These are phyloP conservation scores for Malus hybrid DNA, from an alignment of 331 rosid species.

Conservation along the genomic window DNA sequence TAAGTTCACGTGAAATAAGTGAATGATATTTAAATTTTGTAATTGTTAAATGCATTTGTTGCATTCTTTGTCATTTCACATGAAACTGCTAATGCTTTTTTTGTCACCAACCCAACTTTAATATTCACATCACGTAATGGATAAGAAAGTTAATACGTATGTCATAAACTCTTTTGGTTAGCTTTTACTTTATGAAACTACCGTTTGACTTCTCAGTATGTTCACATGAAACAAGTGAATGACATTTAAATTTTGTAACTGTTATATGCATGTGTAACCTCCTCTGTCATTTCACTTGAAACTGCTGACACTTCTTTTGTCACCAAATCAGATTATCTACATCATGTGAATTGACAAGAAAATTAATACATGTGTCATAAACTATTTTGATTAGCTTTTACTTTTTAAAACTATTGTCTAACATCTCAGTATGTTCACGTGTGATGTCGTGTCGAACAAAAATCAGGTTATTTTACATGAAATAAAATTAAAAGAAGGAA, in stretches of 20 bases:
- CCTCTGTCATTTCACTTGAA: not conserved
- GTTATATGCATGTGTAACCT: not conserved
- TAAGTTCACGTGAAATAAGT: not conserved
- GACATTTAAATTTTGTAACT: not conserved
- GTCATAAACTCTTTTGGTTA: not conserved
- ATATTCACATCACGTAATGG: not conserved
- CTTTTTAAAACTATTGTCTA: not conserved
- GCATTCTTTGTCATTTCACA: not conserved
- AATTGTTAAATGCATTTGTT: not conserved
- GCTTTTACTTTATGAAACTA: not conserved
- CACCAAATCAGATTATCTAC: not conserved
- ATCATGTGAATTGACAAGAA: not conserved
- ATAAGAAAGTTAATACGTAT: not conserved
- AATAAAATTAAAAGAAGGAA: no score
- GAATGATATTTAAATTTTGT: no score
- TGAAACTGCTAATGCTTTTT: no score
- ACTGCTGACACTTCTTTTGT: no score
- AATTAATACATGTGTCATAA: no score
- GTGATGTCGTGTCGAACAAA: no score
- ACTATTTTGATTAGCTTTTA: not conserved
- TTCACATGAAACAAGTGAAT: not conserved
- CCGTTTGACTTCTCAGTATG: not conserved
- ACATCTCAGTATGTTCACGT: not conserved
- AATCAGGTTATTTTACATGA: no score
- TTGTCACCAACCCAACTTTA: not conserved